Conservation (phyloP, 441 rosid genomes). For the Erysimum cheiri region DNA sequence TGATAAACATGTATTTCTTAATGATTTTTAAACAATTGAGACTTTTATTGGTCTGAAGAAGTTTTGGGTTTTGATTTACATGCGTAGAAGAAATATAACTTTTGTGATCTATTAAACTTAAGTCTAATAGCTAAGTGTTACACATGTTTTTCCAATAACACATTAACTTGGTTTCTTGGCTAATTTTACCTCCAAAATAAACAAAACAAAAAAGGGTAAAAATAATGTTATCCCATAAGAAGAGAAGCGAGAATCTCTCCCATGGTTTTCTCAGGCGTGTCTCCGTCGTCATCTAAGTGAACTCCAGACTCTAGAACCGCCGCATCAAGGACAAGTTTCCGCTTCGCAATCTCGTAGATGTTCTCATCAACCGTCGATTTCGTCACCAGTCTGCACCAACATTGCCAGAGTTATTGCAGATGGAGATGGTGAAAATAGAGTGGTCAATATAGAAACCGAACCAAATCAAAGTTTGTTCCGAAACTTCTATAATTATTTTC, state of each 20-base stretch:
- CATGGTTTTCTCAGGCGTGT: constrained; percentile 78
- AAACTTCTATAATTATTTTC: neutral
- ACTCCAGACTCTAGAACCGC: constrained; percentile 88
- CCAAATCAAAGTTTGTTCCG: constrained; percentile 1
- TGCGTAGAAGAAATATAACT: constrained; percentile 12
- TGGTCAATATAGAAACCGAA: too few relatives aligned
- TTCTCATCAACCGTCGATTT: constrained; percentile 94
- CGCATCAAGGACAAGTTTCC: constrained; percentile 85
- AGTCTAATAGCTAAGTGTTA: constrained; percentile 31
- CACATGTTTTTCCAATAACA: constrained; percentile 33
- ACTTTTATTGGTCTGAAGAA: neutral
- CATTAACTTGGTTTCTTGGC: constrained; percentile 34
- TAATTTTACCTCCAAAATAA: constrained; percentile 31
- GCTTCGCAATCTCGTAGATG: constrained; percentile 86
- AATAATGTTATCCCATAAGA: constrained; percentile 59
- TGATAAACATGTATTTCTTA: too few relatives aligned
- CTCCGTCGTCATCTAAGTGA: constrained; percentile 62
- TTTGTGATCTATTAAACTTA: constrained; percentile 31
- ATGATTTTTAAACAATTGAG: neutral
- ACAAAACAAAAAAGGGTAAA: neutral
- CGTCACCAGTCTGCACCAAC: constrained; percentile 73
- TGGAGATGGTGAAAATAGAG: neutral
- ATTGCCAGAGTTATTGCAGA: constrained; percentile 12
- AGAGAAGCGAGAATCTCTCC: constrained; percentile 93
- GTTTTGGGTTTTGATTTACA: constrained; percentile 22